Conservation (phyloP, 108 stramenopile species). For the Skeletonema menzelii region DNA sequence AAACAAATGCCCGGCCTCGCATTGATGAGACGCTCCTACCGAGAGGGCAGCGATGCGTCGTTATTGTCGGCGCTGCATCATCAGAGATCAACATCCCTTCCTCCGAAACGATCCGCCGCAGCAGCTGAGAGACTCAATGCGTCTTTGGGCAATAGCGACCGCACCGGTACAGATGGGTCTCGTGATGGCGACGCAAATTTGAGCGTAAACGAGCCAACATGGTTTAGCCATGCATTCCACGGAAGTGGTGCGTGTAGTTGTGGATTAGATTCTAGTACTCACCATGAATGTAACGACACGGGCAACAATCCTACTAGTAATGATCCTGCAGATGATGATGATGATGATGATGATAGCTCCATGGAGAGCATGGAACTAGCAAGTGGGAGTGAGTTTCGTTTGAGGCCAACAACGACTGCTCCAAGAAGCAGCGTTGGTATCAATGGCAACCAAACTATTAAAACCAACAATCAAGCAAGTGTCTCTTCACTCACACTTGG, state of each 20-base stretch:
- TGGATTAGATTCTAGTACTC: not conserved
- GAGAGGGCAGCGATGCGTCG: not conserved
- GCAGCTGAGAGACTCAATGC: not conserved
- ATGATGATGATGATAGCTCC: not conserved
- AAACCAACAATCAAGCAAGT: not conserved
- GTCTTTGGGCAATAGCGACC: not conserved
- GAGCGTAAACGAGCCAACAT: not conserved
- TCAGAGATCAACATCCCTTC: not conserved
- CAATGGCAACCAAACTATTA: not conserved
- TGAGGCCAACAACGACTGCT: not conserved
- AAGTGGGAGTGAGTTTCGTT: constrained; percentile 1
- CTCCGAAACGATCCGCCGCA: not conserved
- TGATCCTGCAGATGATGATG: not conserved
- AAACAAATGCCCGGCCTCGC: not conserved
- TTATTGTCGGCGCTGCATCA: not conserved
- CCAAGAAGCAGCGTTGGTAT: not conserved
- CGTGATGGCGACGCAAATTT: not conserved
- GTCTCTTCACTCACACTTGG: not conserved
- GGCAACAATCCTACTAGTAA: not conserved
- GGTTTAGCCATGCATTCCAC: not conserved
- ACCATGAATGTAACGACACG: too few species aligned
- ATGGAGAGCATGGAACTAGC: not conserved
- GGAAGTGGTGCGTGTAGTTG: not conserved
- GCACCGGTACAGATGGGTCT: not conserved
- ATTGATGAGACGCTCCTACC: not conserved